Evolutionary conservation across 495 filamentous ascomycete species (phyloP).

Genomic region (Penicillium verhagenii): DNA sequence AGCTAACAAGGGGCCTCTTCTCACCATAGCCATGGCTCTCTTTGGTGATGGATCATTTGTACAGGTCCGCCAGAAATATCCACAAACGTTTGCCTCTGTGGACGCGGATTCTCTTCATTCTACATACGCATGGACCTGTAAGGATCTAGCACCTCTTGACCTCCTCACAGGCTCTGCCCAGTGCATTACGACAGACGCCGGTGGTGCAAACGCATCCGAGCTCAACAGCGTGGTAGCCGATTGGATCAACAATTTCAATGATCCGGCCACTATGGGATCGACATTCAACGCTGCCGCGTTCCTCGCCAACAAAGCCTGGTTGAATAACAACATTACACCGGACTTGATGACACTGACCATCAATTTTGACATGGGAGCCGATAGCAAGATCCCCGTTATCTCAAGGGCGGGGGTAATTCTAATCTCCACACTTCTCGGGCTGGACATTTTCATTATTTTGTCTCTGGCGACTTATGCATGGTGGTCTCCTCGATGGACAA

Average conservation of each 20-base stretch:
- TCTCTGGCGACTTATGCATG: neutral
- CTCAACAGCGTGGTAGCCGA: neutral
- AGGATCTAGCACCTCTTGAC: neutral
- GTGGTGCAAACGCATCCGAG: neutral
- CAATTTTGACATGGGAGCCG: neutral
- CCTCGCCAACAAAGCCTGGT: neutral
- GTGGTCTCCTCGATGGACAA: neutral
- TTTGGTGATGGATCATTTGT: slow-evolving; percentile 31
- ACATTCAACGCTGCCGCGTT: neutral
- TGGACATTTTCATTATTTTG: neutral
- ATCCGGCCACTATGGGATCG: neutral
- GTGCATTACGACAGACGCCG: neutral
- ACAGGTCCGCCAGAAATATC: neutral
- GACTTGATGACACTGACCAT: neutral
- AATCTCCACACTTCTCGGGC: neutral
- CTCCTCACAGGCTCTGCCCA: neutral
- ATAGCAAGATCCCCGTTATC: neutral
- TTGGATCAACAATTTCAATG: neutral
- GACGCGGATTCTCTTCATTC: neutral
- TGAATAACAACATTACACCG: neutral
- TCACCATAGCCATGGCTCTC: slow-evolving; percentile 25
- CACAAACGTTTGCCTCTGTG: neutral
- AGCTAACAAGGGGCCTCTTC: slow-evolving; percentile 23
- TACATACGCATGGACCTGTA: neutral
- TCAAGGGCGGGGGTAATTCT: neutral